Evolutionary conservation across 768 basidiomycete species (phyloP).

Genomic region (Tubosaeta brunneosetosa): DNA sequence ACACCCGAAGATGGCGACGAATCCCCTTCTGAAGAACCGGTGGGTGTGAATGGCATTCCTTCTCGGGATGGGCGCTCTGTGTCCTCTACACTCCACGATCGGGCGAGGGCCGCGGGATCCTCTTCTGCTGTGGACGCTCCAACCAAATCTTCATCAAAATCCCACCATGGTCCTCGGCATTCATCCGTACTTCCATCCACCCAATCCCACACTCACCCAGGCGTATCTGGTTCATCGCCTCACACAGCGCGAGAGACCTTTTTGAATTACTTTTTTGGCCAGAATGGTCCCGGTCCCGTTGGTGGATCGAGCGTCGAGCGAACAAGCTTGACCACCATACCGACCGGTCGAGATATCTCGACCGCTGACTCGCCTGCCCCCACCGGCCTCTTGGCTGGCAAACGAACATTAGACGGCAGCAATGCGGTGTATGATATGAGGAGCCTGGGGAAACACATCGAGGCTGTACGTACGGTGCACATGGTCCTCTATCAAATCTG

Average conservation of each 20-base stretch:
- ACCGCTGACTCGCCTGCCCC: conserved; percentile 47
- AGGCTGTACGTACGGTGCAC: conserved; percentile 65
- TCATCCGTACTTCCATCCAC: conserved; percentile 24
- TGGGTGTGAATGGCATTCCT: conserved; percentile 49
- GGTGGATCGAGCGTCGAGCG: conserved; percentile 51
- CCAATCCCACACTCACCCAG: conserved; percentile 33
- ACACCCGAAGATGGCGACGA: conserved; percentile 62
- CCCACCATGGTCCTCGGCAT: conserved; percentile 32
- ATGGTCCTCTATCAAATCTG: neutral
- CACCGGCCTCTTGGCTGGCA: conserved; percentile 63
- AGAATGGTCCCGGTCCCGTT: conserved; percentile 75
- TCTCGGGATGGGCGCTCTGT: conserved; percentile 63
- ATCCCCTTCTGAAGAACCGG: conserved; percentile 52
- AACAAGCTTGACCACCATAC: conserved; percentile 30
- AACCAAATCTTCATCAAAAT: conserved; percentile 26
- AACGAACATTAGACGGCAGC: conserved; percentile 63
- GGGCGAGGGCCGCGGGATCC: conserved; percentile 47
- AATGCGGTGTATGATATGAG: conserved; percentile 97
- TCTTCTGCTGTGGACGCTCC: conserved; percentile 24
- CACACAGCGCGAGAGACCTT: conserved; percentile 82
- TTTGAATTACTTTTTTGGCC: conserved; percentile 97
- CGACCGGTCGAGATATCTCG: conserved; percentile 63
- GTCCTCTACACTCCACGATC: conserved; percentile 74
- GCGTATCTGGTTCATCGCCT: conserved; percentile 36
- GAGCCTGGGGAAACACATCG: conserved; percentile 94